Evolutionary conservation across 2,329 filamentous ascomycete species (phyloP), one percentile per base, ranked within the genome.

Genomic region (Hypoxylon sp.): DNA sequence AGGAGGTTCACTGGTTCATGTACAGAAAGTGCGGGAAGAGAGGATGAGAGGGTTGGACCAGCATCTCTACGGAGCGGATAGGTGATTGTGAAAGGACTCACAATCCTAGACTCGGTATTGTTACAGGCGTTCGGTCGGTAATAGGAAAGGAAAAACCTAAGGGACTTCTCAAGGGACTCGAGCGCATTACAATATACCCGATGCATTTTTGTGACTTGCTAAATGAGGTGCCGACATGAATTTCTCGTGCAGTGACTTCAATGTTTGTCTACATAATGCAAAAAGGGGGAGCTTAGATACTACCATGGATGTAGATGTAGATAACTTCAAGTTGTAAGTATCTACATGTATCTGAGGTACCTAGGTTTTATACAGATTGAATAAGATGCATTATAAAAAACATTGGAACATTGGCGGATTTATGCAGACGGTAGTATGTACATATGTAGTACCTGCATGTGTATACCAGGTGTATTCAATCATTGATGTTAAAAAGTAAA

Each of bases 161-260:
- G 70, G 72, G 71, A 70, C 19, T 47, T 50, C 44, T 64, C 52
- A 53, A 62, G 63, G 63, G 61, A 67, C 69, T 70, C 70, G 64
- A 74, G 66, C 58, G 65, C 72, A 73, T 74, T 44, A 74, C 63
- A 78, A 78, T 78, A 78, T 78, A 78, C 77, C 77, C 77, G 72
- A 70, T 76, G 74, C 74, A 76, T 70, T 77, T 44, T 73, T 72
- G 77, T 78, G 77, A 78, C 74, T 74, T 74, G 70, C 53, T 50
- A 66, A 61, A 52, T 58, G 39, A 50, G 33, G 22, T 63, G 24
- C 17, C 19, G 33, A 59, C 3, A 57, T 57, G 33, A 50, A 59
- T 59, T 14, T 50, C 22, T 55, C 3, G 26, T 58, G 24, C 50
- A 44, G 48, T 53, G 60, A 57, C n/a, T 60, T 26, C 26, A 26